Evolutionary conservation across 768 basidiomycete genomes (phyloP), one percentile per base, ranked within the genome.

Genomic region (Lactarius psammicola): DNA sequence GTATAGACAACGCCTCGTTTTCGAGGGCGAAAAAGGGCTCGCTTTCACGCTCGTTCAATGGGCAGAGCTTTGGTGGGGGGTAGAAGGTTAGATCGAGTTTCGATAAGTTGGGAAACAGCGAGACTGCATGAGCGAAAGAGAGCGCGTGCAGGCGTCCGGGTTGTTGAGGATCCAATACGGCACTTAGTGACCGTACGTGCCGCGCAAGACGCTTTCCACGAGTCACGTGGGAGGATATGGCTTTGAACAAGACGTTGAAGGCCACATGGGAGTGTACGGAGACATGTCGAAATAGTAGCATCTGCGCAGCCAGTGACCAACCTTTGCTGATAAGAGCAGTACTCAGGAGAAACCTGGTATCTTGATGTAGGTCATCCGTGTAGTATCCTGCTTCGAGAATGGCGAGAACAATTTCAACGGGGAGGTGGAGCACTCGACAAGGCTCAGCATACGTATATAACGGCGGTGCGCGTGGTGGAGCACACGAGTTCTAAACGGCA

Each of bases 101-200:
- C 46, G 78, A 76, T 23, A 91, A 76, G 67, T 85, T 84, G 23
- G 87, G 86, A 71, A 87, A 90, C 23, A 80, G 74, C 8, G 78
- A 77, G 59, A 89, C 81, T 9, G 84, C 86, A 44, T 76, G 76
- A 30, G 85, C 86, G 72, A 90, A 86, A 23, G 84, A 82, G 31
- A 75, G 76, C 63, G 84, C 82, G 58, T 80, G 77, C 54, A 90
- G 80, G 36, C 81, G 78, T 55, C 76, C 78, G 17, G 87, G 89
- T 66, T 91, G 87, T 71, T 87, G 89, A 72, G 83, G 79, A 77
- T 91, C 90, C 60, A 92, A 71, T 42, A 85, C 79, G 38, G 84
- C 82, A 30, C 79, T 79, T 73, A 91, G 76, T 74, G 56, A 89
- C 86, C 2, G 85, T 76, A 71, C 83, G n/a, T 80, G 30, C 80